These are phyloP conservation scores for Antitrichia curtipendula DNA, from an alignment of 225 moss, liverwort and hornwort species.

Conservation along the genomic window DNA sequence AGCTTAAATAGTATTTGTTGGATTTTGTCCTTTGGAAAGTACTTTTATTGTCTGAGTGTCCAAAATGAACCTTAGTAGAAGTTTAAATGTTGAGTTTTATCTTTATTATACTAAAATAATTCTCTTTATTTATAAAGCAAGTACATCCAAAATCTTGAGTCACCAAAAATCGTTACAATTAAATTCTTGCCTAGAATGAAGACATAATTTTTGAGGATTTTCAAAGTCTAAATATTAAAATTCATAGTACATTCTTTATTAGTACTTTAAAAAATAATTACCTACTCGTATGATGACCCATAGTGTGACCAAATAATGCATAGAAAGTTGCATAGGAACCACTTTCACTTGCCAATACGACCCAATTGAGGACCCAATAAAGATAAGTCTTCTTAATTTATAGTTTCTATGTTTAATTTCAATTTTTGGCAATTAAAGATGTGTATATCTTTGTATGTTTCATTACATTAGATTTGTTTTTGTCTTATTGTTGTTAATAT, in stretches of 20 bases:
- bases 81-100: neutral
- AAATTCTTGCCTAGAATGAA: neutral
- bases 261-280: neutral
- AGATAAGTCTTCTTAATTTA: neutral
- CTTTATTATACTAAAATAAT: neutral
- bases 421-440: neutral
- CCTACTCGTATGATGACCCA: accelerated
- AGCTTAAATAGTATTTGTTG: neutral
- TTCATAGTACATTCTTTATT: neutral
- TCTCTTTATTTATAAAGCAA: neutral
- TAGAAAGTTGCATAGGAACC: accelerated
- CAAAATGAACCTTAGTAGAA: neutral
- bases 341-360: neutral
- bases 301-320: accelerated
- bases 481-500: too few species aligned
- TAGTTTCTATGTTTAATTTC: neutral
- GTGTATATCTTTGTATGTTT: accelerated
- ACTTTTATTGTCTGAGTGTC: neutral
- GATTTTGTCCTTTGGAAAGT: neutral
- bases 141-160: neutral
- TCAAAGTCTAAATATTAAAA: neutral
- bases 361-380: neutral
- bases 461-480: neutral
- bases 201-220: neutral
- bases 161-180: neutral